A percentile compares a stretch with the other conserved stretches of the same genome.
phyloP scores from a whole-genome alignment of 1,139 yeast genomes.

The Pichia sp. region DNA sequence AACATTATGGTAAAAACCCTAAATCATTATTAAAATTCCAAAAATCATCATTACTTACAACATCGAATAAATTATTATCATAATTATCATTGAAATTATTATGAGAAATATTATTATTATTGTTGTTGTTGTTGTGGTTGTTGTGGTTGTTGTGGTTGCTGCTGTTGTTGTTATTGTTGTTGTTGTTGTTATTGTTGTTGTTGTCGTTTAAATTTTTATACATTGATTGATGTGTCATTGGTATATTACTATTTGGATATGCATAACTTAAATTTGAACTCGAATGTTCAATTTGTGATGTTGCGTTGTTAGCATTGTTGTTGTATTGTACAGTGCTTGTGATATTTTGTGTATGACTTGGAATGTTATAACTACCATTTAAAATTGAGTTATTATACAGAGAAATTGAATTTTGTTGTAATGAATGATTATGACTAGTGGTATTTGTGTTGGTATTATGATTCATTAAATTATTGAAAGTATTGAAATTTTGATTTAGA shows the following conservation, averaged over 20 bases:
- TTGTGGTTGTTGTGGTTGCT: not conserved
- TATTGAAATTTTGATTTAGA: too few relatives aligned
- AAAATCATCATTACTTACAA: slow-evolving; percentile 30
- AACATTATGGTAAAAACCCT: slow-evolving; percentile 32
- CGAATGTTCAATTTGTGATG: not conserved
- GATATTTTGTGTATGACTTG: not conserved
- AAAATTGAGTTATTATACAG: not conserved
- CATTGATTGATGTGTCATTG: not conserved
- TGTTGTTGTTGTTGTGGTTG: not conserved
- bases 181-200: not conserved
- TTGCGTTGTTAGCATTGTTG: not conserved
- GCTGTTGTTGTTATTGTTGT: not conserved
- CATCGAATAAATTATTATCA: slow-evolving; percentile 7
- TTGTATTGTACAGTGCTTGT: not conserved
- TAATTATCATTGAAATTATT: slow-evolving; percentile 15
- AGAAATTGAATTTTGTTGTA: not conserved
- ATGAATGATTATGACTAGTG: not conserved
- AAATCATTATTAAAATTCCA: slow-evolving; percentile 40
- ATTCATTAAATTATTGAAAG: too few relatives aligned
- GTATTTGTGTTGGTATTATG: too few relatives aligned
- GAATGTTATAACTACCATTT: not conserved
- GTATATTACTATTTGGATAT: not conserved
- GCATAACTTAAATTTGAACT: not conserved
- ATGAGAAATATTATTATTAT: not conserved
- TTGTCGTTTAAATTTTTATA: not conserved